Evolutionary conservation across 257 asterid species (phyloP).

Genomic region (Solanum chmielewskii): DNA sequence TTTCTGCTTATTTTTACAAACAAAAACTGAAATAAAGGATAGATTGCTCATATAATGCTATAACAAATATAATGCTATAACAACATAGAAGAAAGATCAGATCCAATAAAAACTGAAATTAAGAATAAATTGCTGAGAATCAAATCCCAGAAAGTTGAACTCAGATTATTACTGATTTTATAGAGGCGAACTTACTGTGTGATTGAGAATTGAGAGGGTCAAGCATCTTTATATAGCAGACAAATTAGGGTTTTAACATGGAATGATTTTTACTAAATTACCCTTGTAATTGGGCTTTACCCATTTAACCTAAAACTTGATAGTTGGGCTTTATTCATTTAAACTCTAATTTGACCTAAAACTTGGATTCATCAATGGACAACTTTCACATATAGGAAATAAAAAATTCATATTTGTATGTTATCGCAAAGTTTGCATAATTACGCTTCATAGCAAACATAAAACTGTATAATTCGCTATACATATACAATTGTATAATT

Average conservation of each 20-base stretch:
- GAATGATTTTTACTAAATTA: neutral
- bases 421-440: no score
- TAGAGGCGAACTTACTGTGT: neutral
- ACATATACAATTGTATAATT: no score
- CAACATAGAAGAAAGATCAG: neutral
- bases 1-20: conserved; percentile 12
- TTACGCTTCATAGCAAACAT: no score
- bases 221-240: neutral
- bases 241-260: neutral
- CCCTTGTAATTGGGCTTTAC: neutral
- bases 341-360: no score
- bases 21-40: neutral
- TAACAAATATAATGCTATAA: no score
- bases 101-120: no score
- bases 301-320: neutral
- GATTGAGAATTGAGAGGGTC: neutral
- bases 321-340: no score
- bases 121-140: neutral
- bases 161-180: neutral
- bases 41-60: neutral
- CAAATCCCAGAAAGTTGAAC: neutral
- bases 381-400: no score
- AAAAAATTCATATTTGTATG: no score
- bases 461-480: no score
- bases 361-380: no score